Evolutionary conservation across 768 basidiomycete species (phyloP).

Genomic region (Dentipellis fragilis): DNA sequence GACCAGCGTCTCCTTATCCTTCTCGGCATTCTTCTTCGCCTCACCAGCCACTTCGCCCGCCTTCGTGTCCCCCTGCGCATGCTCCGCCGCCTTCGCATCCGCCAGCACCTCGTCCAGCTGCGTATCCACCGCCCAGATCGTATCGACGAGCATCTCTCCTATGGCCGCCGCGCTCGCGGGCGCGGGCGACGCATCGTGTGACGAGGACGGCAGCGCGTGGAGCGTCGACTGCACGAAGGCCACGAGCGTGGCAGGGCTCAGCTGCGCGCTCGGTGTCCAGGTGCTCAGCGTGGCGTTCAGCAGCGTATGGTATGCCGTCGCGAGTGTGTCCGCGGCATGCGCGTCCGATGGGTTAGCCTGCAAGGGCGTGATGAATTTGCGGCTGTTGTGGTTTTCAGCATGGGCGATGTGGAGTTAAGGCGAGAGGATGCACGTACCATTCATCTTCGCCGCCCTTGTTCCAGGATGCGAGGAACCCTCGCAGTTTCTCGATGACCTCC

Average conservation of each 20-base stretch:
- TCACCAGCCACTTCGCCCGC: conserved; percentile 8
- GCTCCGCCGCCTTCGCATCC: conserved; percentile 36
- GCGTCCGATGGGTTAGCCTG: conserved; percentile 52
- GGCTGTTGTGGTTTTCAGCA: conserved; percentile 28
- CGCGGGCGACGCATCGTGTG: conserved; percentile 23
- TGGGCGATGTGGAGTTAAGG: neutral
- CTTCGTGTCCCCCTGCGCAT: conserved; percentile 2
- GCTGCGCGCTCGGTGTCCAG: conserved; percentile 37
- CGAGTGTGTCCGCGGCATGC: conserved; percentile 43
- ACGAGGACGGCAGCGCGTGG: conserved; percentile 58
- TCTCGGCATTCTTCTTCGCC: conserved; percentile 41
- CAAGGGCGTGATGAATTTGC: conserved; percentile 45
- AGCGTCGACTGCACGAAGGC: conserved; percentile 58
- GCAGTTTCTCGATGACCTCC: conserved; percentile 8
- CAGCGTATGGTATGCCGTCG: conserved; percentile 62
- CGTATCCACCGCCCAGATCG: conserved; percentile 73
- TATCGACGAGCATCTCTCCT: conserved; percentile 66
- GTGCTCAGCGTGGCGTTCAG: conserved; percentile 47
- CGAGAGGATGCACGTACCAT: conserved; percentile 6
- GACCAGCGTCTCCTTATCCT: conserved; percentile 53
- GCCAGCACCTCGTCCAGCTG: conserved; percentile 61
- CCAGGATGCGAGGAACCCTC: conserved; percentile 11
- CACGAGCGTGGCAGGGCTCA: conserved; percentile 43
- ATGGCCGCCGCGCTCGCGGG: conserved; percentile 36
- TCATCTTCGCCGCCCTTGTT: conserved; percentile 8